Base-by-base conservation (phyloP, 768 basidiomycete genomes). In the Trametes meyenii region DNA sequence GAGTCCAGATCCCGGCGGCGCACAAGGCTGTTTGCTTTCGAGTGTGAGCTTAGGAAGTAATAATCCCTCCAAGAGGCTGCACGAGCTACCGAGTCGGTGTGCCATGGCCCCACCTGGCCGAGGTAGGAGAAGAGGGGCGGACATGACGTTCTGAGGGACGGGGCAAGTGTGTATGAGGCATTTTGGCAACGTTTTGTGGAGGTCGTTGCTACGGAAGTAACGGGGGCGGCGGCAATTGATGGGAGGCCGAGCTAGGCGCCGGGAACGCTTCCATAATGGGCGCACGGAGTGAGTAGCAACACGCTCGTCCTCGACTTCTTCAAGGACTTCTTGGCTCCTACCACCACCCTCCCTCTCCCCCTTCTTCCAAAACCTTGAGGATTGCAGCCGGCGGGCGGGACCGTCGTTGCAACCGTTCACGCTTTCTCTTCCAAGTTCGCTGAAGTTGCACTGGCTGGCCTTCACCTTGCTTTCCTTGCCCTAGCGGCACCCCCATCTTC, bases 401-500 rank as follows among this genome's bases (percentile, higher is more conserved):
- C 72, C 73, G 72, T 71, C 61, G 66, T 69, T 66, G 70, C 70
- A 55, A 62, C 43, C 60, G 58, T 67, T 58, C 57, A 50, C 55
- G 35, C 50, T 62, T 42, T 43, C 39, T 12, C 43, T 50, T 55
- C 23, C 57, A 52, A 60, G 44, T 61, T 45, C 53, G 57, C 49
- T 59, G 62, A 63, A 63, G 62, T 63, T 63, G 58, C 63, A 65
- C 52, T 72, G 71, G 69, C 71, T 70, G 62, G 66, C 44, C 70
- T 52, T 63, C 60, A 66, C 48, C 46, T 64, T 58, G 62, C 59
- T 66, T 60, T 64, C 62, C 62, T 61, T 66, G 79, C 81, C 80
- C 81, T 71, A 78, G 81, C 67, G 83, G 80, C 79, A 72, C 69
- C 65, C 70, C 21, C 40, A 57, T 64, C 50, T 60, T 62, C 60